These are phyloP conservation scores for Tetradesmus lagerheimii DNA, from an alignment of 139 green algal genomes.

Conservation along the genomic window DNA sequence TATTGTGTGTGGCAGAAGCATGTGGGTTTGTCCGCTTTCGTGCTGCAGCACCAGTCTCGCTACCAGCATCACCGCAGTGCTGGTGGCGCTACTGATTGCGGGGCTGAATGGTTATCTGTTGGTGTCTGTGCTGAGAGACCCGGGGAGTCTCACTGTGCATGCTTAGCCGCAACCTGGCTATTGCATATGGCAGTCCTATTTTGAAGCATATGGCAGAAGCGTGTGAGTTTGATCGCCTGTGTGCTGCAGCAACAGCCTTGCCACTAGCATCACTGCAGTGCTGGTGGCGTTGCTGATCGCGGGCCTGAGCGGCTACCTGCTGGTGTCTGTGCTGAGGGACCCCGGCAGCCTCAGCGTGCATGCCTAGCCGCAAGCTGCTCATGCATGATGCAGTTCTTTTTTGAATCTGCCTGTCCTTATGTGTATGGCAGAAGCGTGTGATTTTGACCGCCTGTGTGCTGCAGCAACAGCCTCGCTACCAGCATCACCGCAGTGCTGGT, in stretches of 20 bases:
- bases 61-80: slow-evolving; percentile 28
- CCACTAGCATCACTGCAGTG: slow-evolving; percentile 33
- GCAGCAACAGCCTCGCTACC: too few species aligned
- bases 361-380: slow-evolving; percentile 40
- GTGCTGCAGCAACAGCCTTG: too few species aligned
- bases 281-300: slow-evolving; percentile 61
- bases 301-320: slow-evolving; percentile 65
- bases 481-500: slow-evolving; percentile 43
- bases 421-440: too few species aligned
- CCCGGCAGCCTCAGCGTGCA: slow-evolving; percentile 77
- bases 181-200: too few species aligned
- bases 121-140: slow-evolving; percentile 65
- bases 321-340: slow-evolving; percentile 46
- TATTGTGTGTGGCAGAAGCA: slow-evolving; percentile 64
- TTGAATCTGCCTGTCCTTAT: too few species aligned
- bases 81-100: slow-evolving; percentile 63
- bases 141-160: slow-evolving; percentile 77
- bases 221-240: too few species aligned
- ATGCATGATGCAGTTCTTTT: too few species aligned
- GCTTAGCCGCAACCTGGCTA: slow-evolving; percentile 38
- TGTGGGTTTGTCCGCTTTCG: slow-evolving; percentile 62
- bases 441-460: too few species aligned
- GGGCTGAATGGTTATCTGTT: slow-evolving; percentile 72
- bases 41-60: slow-evolving; percentile 61
- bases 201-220: too few species aligned